Evolutionary conservation across 768 basidiomycete species (phyloP).

Genomic region (Amanita polypyramis): DNA sequence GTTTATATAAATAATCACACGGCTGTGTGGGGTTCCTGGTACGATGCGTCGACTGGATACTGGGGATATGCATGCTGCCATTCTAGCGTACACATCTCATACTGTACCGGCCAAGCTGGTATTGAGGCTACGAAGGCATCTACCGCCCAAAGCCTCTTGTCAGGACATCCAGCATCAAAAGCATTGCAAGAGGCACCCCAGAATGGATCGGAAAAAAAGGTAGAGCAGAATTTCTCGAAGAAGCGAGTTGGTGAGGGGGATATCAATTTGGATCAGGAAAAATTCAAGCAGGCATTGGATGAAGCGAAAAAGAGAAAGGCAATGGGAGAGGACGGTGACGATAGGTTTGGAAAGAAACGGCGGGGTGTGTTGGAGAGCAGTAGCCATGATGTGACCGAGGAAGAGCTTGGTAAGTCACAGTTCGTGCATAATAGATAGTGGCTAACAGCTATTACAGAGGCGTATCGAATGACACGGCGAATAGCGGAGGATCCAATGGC

Average conservation of each 20-base stretch:
- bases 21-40: slow-evolving; percentile 97
- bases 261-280: slow-evolving; percentile 60
- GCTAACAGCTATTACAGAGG: slow-evolving; percentile 45
- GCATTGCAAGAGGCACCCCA: slow-evolving; percentile 16
- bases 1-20: slow-evolving; percentile 92
- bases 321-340: slow-evolving; percentile 43
- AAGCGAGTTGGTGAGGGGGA: slow-evolving; percentile 77
- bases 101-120: slow-evolving; percentile 83
- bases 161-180: slow-evolving; percentile 20
- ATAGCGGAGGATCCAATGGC: slow-evolving; percentile 89
- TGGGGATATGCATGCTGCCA: slow-evolving; percentile 99
- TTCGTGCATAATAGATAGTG: slow-evolving; percentile 1
- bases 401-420: slow-evolving; percentile 57
- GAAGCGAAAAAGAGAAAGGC: slow-evolving; percentile 79
- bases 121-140: slow-evolving; percentile 74
- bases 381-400: slow-evolving; percentile 80
- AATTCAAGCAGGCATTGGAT: slow-evolving; percentile 56
- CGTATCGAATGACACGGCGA: slow-evolving; percentile 74
- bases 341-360: slow-evolving; percentile 50
- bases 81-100: slow-evolving; percentile 74
- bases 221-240: slow-evolving; percentile 70
- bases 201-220: slow-evolving; percentile 20
- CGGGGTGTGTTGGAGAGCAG: slow-evolving; percentile 32
- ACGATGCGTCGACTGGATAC: slow-evolving; percentile 48
- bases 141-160: slow-evolving; percentile 56